A percentile compares a stretch with the other conserved stretches of the same genome.
These are phyloP conservation scores for Candida sp. DNA, from an alignment of 1,139 yeast genomes.

Conservation along the genomic window DNA sequence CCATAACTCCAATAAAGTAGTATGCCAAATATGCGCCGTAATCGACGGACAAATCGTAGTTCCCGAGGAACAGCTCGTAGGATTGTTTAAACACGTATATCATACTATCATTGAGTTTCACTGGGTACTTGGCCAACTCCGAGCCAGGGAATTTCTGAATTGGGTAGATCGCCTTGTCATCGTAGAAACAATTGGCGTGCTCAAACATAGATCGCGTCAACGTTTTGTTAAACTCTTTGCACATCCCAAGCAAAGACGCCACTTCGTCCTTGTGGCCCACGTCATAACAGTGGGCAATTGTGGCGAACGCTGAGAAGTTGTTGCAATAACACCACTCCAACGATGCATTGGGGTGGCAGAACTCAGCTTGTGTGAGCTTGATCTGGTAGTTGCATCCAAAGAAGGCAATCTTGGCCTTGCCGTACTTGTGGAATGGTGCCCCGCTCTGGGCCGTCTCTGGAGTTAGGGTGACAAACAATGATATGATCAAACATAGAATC, in stretches of 20 bases:
- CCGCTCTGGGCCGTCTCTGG: conserved; percentile 7
- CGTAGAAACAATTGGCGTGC: conserved; percentile 39
- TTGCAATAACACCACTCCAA: conserved; percentile 29
- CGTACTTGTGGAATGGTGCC: conserved; percentile 15
- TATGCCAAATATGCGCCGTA: conserved; percentile 53
- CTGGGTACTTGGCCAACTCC: conserved; percentile 24
- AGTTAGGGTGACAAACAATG: neutral
- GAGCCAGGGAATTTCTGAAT: conserved; percentile 14
- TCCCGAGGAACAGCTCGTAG: conserved; percentile 34
- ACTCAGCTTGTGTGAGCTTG: conserved; percentile 19
- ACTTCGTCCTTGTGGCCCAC: conserved; percentile 26
- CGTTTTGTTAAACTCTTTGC: conserved; percentile 29
- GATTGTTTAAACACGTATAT: conserved; percentile 20
- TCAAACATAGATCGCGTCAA: conserved; percentile 33
- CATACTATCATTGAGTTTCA: conserved; percentile 24
- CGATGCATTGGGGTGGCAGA: conserved; percentile 22
- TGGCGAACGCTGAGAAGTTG: conserved; percentile 41
- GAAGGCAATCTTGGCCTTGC: conserved; percentile 5
- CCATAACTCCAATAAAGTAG: conserved; percentile 51
- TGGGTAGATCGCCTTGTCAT: neutral
- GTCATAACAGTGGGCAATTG: conserved; percentile 40
- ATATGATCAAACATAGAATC: conserved; percentile 9
- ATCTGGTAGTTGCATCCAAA: conserved; percentile 24
- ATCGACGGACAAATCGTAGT: conserved; percentile 42
- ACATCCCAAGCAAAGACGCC: conserved; percentile 28